Percentiles rank a stretch among this genome's conserved stretches.
These are phyloP conservation scores for Yarrowia yakushimensis DNA, from an alignment of 805 yeast genomes.

Conservation along the genomic window DNA sequence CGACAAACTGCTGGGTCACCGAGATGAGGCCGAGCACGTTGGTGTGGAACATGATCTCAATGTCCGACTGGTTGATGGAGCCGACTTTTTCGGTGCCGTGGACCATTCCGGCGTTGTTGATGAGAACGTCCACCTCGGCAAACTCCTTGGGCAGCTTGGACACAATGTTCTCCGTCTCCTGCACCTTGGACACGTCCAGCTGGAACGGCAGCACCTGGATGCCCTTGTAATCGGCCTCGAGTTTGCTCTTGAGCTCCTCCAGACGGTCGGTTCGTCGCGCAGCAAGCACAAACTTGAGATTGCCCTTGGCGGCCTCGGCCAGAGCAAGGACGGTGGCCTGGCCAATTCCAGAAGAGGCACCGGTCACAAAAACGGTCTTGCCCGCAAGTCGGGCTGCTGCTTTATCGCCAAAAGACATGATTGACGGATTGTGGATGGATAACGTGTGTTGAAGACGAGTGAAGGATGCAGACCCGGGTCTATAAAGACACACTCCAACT, in stretches of 20 bases:
- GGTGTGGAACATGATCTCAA: conserved; percentile 74
- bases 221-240: conserved; percentile 47
- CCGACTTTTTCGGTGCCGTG: conserved; percentile 78
- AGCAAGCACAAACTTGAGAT: conserved; percentile 64
- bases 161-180: conserved; percentile 52
- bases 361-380: conserved; percentile 82
- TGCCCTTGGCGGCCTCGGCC: conserved; percentile 71
- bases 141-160: conserved; percentile 51
- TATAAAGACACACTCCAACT: neutral
- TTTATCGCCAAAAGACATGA: conserved; percentile 55
- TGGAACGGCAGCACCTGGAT: conserved; percentile 46
- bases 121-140: conserved; percentile 54
- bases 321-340: conserved; percentile 85
- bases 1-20: conserved; percentile 74
- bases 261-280: conserved; percentile 74
- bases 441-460: neutral
- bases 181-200: conserved; percentile 58
- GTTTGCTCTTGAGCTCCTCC: conserved; percentile 46
- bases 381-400: conserved; percentile 80
- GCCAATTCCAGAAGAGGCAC: conserved; percentile 96
- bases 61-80: conserved; percentile 56
- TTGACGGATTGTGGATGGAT: neutral
- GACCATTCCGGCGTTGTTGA: conserved; percentile 70
- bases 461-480: neutral
- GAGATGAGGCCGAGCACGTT: conserved; percentile 84